These are phyloP conservation scores for Kitagawia praeruptora DNA, from an alignment of 129 eudicot species.

Conservation along the genomic window DNA sequence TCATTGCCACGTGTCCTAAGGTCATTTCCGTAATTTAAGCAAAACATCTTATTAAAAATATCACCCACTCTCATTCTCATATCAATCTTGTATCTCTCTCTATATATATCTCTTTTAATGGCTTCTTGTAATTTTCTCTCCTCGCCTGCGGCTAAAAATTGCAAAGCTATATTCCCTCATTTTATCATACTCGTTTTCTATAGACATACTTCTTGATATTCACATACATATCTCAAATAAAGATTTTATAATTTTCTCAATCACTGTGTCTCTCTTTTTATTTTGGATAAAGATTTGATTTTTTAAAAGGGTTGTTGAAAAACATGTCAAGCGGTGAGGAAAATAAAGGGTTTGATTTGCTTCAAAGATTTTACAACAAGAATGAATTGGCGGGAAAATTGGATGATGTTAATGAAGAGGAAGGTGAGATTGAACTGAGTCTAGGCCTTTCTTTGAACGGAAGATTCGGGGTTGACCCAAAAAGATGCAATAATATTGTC, in stretches of 20 bases:
- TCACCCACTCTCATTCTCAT: background rate
- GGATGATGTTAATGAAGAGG: slow-evolving; percentile 19
- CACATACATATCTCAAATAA: background rate
- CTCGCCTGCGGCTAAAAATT: background rate
- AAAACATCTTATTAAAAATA: background rate
- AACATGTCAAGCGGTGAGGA: background rate
- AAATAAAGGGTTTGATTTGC: slow-evolving; percentile 37
- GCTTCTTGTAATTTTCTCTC: background rate
- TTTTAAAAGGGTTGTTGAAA: background rate
- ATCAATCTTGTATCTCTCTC: background rate
- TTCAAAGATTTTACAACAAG: slow-evolving; percentile 42
- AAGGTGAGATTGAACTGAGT: slow-evolving; percentile 47
- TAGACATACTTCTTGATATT: background rate
- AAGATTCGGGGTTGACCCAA: slow-evolving; percentile 76
- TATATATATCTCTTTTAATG: background rate
- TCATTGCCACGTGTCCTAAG: background rate
- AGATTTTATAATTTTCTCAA: no score
- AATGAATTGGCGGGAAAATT: slow-evolving; percentile 7
- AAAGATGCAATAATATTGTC: slow-evolving; percentile 29
- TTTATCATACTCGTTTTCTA: slow-evolving; percentile 2
- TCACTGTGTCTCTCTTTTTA: background rate
- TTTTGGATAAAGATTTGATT: background rate
- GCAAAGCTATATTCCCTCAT: background rate
- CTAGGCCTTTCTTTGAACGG: slow-evolving; percentile 93
- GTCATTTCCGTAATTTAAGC: background rate